Base-by-base conservation (phyloP, 192 early-diverging fungal species). In the Podila epigama region DNA sequence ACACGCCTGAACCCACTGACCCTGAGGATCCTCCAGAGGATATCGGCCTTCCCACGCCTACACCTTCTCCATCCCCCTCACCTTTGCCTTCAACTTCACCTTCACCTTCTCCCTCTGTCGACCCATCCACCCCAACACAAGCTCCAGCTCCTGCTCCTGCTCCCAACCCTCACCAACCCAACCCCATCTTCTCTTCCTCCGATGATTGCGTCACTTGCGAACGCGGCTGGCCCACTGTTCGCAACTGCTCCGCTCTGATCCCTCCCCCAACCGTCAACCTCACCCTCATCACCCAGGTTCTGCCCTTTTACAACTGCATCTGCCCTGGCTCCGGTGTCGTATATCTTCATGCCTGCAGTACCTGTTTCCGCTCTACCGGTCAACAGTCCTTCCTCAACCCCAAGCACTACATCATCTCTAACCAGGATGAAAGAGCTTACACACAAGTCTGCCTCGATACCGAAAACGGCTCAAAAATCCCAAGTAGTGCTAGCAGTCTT, bases 111-210 rank as follows among this genome's bases (percentile, higher is more conserved):
- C 29, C 52, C 40, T 8, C 16, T 16, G 41, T 16, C 16, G 32
- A 25, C 11, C 6, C 36, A 20, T 6, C 25, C n/a, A 27, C 42
- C 22, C 20, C 69, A 18, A 9, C n/a, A n/a, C n/a, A n/a, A n/a
- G n/a, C 39, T 22, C 27, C 52, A 31, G n/a, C 54, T 12, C 36
- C 40, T 44, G 40, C 66, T 13, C 11, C 63, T 3, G 5, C 42
- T 25, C 32, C 62, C 34, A 59, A 11, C 4, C 51, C 69, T 18
- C 20, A 48, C 5, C 56, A 53, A 11, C 70, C 64, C 29, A 66
- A 66, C 36, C 70, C 64, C 29, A 75, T 75, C 64, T 75, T 75
- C 52, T 56, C 64, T 40, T 53, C 70, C 36, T 66, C 70, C 0
- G 58, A 66, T 44, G 58, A 50, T 6, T 75, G 70, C 35, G 34